phyloP scores from a whole-genome alignment of 2,329 filamentous ascomycete genomes.

The Stagonosporopsis tanaceti region DNA sequence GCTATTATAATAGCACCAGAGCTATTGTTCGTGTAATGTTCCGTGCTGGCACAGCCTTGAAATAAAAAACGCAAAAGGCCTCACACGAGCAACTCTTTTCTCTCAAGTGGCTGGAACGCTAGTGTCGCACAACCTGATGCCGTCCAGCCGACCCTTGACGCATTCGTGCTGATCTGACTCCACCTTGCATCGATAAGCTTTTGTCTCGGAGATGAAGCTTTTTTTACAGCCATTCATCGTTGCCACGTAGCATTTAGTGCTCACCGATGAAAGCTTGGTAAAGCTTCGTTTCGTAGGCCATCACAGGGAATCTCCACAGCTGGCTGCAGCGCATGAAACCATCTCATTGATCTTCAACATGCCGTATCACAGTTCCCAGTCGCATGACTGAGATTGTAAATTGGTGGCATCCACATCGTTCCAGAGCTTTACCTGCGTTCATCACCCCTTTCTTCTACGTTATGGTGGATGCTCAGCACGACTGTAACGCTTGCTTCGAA shows the following conservation, averaged over 20 bases:
- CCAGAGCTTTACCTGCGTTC: not conserved
- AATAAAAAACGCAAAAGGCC: not conserved
- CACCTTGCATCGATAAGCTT: conserved; percentile 17
- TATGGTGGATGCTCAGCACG: not conserved
- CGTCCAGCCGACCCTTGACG: conserved; percentile 13
- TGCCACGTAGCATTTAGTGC: not conserved
- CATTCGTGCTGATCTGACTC: conserved; percentile 8
- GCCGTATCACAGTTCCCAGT: not conserved
- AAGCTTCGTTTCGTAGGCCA: conserved; percentile 5
- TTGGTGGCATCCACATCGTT: not conserved
- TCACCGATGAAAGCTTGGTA: conserved; percentile 12
- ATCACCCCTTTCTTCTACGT: not conserved
- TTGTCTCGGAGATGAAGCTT: conserved; percentile 15
- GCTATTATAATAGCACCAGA: not conserved
- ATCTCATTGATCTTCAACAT: not conserved
- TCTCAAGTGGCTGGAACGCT: not conserved
- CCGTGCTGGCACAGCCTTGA: not conserved
- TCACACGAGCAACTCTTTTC: not conserved
- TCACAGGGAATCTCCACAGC: not conserved
- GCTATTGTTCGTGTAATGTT: too few species aligned
- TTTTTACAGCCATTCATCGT: not conserved
- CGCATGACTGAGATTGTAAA: not conserved
- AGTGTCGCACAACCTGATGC: conserved; percentile 10
- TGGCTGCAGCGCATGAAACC: not conserved
- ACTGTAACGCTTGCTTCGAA: too few species aligned